These are phyloP conservation scores for Arthrobotrys sinensis DNA, from an alignment of 2,329 filamentous ascomycete species.

Conservation along the genomic window DNA sequence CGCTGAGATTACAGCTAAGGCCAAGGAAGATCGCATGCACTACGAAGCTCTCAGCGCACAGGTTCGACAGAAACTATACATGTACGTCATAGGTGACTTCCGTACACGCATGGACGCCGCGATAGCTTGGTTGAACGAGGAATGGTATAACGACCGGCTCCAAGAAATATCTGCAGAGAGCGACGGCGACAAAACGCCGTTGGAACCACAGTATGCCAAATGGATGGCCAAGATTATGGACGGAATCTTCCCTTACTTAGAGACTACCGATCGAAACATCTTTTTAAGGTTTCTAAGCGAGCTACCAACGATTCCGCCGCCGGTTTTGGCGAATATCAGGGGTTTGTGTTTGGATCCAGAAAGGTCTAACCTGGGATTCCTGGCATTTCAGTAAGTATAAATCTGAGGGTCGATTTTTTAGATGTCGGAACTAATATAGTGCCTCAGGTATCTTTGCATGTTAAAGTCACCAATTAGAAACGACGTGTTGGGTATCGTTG, in stretches of 20 bases:
- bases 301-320: conserved; percentile 82
- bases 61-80: conserved; percentile 85
- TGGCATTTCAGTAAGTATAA: conserved; percentile 74
- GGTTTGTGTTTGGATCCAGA: conserved; percentile 77
- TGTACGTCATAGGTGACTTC: conserved; percentile 93
- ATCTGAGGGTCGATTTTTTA: neutral
- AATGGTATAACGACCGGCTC: conserved; percentile 94
- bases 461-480: conserved; percentile 77
- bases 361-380: conserved; percentile 76
- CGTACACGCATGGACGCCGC: conserved; percentile 89
- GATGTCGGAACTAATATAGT: conserved; percentile 3
- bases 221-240: conserved; percentile 88
- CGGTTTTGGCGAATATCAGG: conserved; percentile 81
- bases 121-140: conserved; percentile 94
- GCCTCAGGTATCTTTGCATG: conserved; percentile 72
- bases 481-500: conserved; percentile 76
- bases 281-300: conserved; percentile 93
- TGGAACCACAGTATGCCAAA: conserved; percentile 79
- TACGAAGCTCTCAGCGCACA: conserved; percentile 73
- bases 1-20: conserved; percentile 73
- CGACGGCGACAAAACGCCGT: conserved; percentile 68
- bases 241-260: conserved; percentile 90
- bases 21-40: conserved; percentile 66
- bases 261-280: conserved; percentile 84
- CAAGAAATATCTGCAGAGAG: conserved; percentile 68